Base-by-base conservation (phyloP, 192 early-diverging fungal species). In the Coemansia sp. region DNA sequence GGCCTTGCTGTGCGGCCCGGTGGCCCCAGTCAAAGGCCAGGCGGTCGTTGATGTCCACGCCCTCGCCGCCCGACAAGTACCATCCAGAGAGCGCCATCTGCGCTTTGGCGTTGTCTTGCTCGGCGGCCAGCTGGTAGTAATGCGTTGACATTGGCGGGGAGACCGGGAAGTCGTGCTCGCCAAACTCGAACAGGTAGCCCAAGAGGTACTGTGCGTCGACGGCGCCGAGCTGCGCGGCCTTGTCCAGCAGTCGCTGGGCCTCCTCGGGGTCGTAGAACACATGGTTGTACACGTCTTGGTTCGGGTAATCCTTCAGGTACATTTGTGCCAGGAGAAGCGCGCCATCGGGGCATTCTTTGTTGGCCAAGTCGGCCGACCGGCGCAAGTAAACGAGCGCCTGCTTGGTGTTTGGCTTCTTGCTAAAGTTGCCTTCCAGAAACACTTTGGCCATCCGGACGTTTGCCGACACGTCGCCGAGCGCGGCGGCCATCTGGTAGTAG, bases 81-180 rank as follows among this genome's bases (percentile, higher is more conserved):
- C 93, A 92, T 11, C 89, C 91, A 48, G 89, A 88, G 13, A 98
- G 81, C 53, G 88, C 91, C 80, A 98, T 89, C 89, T 93, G 90
- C 35, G 93, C 91, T 73, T 93, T 83, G 17, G 84, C 87, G 54
- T 91, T 83, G 41, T 89, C 90, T 46, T 89, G 84, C 41, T 89
- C 89, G 7, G 94, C 90, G 0, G 94, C 95, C 55, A 87, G 74
- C 55, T 85, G 81, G 75, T 94, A 98, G 82, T 90, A 92, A 59
- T 86, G 84, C 50, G 92, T 84, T 32, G 90, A 91, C 17, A 82
- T 63, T 43, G 63, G 70, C 7, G 90, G 84, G 63, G 94, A 90
- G 4, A 86, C 81, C 3, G 74, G 78, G 64, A 88, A 87, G 9
- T 85, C 89, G 33, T 89, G 84, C 53, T 85, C 59, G n/a, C 89